phyloP scores from a whole-genome alignment of 1,284 basidiomycete genomes.

The Pisolithus thermaeus region DNA sequence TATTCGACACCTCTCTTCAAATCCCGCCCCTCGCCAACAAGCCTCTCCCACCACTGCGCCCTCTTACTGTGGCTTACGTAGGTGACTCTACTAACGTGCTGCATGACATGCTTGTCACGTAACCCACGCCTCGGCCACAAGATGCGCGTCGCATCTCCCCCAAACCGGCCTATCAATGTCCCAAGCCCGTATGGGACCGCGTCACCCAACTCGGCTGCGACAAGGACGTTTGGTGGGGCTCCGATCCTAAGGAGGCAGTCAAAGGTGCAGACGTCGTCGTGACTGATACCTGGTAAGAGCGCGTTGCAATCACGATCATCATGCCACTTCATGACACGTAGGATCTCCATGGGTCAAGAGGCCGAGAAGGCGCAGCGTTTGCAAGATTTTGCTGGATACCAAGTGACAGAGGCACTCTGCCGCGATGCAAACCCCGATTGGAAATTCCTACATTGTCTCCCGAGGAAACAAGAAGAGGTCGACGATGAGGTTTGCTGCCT shows the following conservation, averaged over 20 bases:
- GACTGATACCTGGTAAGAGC: conserved; percentile 86
- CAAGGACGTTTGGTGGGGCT: conserved; percentile 68
- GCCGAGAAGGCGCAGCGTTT: conserved; percentile 88
- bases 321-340: conserved; percentile 24
- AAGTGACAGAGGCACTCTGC: conserved; percentile 87
- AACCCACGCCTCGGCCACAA: conserved; percentile 86
- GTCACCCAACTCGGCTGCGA: conserved; percentile 68
- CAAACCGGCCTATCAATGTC: conserved; percentile 64
- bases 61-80: conserved; percentile 87
- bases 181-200: conserved; percentile 74
- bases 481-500: conserved; percentile 74
- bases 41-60: conserved; percentile 42
- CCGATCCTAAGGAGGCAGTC: conserved; percentile 83
- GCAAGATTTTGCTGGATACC: conserved; percentile 87
- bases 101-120: conserved; percentile 95
- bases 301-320: background rate
- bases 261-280: conserved; percentile 88
- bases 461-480: conserved; percentile 89
- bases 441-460: conserved; percentile 97
- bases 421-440: conserved; percentile 77
- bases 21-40: conserved; percentile 7
- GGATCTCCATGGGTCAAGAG: conserved; percentile 99
- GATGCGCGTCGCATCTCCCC: conserved; percentile 80
- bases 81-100: conserved; percentile 96
- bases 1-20: conserved; percentile 35